Percentiles rank a stretch among this genome's conserved stretches.
Conservation (phyloP, 2,329 filamentous ascomycete species). For the Aspergillus floridensis region DNA sequence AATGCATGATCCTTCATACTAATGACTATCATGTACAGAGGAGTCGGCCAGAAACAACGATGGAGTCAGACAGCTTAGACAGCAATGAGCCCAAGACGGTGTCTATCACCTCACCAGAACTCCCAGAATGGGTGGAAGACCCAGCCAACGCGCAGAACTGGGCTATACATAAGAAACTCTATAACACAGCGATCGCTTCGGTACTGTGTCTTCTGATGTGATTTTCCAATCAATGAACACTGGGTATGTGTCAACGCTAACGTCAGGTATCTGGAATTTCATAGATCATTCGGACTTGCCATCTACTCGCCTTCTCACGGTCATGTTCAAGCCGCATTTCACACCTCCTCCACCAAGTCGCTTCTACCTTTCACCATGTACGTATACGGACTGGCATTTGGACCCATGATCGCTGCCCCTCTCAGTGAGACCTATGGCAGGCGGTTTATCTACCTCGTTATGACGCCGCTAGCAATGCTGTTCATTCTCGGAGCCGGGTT, state of each 20-base stretch:
- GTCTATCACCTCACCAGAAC: background rate
- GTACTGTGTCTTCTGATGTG: slow-evolving; percentile 4
- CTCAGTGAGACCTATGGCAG: slow-evolving; percentile 12
- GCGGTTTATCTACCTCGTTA: slow-evolving; percentile 9
- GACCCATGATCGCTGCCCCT: slow-evolving; percentile 11
- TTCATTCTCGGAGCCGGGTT: slow-evolving; percentile 12
- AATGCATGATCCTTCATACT: too few relatives aligned
- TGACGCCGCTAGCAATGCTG: slow-evolving; percentile 6
- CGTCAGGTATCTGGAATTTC: background rate
- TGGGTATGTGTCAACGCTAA: too few relatives aligned
- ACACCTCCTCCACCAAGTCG: slow-evolving; percentile 6
- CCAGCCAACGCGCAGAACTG: slow-evolving; percentile 7
- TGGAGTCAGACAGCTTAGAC: background rate
- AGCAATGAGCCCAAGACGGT: background rate
- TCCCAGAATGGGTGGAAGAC: background rate
- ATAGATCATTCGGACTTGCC: slow-evolving; percentile 12
- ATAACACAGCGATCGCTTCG: slow-evolving; percentile 4
- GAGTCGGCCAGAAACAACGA: background rate
- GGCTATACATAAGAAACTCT: slow-evolving; percentile 2
- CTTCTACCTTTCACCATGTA: slow-evolving; percentile 13
- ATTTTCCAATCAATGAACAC: background rate
- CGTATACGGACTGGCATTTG: slow-evolving; percentile 12
- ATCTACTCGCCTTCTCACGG: slow-evolving; percentile 14
- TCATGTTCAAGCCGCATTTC: slow-evolving; percentile 5
- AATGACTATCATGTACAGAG: background rate